Evolutionary conservation across 306 rosid genomes (phyloP), one percentile per base, ranked within the genome.

Genomic region (Inga oerstediana): DNA sequence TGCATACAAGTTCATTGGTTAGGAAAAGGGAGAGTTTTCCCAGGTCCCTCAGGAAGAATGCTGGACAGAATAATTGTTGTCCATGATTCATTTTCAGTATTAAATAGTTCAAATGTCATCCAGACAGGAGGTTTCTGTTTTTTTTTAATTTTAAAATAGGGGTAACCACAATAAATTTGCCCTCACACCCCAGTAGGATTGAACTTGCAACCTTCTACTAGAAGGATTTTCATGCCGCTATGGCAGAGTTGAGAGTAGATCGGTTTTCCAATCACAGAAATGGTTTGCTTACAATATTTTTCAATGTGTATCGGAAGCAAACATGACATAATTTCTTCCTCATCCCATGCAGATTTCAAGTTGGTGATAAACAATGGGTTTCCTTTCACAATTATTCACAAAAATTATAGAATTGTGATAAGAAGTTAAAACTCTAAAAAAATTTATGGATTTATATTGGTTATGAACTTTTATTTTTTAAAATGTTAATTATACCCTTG

Each of bases 361-460:
- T 77, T 70, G 69, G 45, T 77, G 77, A 80, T 51, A 72, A 43
- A 58, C 39, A n/a, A 74, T 78, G 77, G 24, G 61, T 64, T 83
- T 76, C 46, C 59, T 22, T 22, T 35, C 27, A 7, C 11, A 10
- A 7, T 39, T 39, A 39, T 39, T 39, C 43, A 39, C 8, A 6
- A 65, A 77, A 67, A 62, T 74, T 74, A 76, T 24, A 22, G 64
- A 83, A 65, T 43, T 8, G 64, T 69, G 81, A 82, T n/a, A 46
- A 30, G 58, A 66, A 17, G 24, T 24, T 74, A 79, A 46, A 12
- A 64, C 35, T 19, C 67, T 41, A 35, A 44, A 74, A 39, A 58
- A 56, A 51, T 0, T 51, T 69, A 71, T 72, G 41, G 66, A 72
- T 71, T 82, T 72, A 79, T 69, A 41, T 54, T 68, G 54, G 52